phyloP scores from a whole-genome alignment of 1,284 basidiomycete genomes.

The Fomitopsis palustris region DNA sequence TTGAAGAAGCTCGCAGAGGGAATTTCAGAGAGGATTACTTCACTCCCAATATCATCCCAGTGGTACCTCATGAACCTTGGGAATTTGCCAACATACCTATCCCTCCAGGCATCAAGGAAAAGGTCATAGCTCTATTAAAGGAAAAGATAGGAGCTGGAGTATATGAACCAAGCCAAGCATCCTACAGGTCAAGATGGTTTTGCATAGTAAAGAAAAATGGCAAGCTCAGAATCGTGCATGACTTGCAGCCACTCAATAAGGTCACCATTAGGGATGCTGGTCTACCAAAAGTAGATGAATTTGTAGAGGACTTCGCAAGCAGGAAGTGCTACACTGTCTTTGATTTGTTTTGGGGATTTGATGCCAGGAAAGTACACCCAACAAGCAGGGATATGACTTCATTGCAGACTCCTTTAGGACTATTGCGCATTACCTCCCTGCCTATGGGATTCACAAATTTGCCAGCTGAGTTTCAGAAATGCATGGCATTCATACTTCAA shows the following conservation, averaged over 20 bases:
- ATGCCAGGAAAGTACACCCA: no score
- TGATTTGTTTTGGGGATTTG: not conserved
- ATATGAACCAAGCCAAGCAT: conserved; percentile 30
- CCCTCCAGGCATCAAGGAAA: conserved; percentile 31
- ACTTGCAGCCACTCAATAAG: conserved; percentile 25
- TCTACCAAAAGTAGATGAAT: conserved; percentile 22
- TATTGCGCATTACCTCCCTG: not conserved
- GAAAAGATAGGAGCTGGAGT: conserved; percentile 20
- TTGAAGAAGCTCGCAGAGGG: conserved; percentile 31
- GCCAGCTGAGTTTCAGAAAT: conserved; percentile 30
- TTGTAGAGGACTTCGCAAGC: conserved; percentile 23
- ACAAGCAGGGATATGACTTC: not conserved
- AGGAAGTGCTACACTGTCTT: conserved; percentile 16
- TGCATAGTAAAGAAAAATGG: conserved; percentile 33
- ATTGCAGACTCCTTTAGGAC: conserved; percentile 13
- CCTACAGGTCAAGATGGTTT: conserved; percentile 39
- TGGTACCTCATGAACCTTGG: conserved; percentile 34
- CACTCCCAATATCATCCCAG: conserved; percentile 30
- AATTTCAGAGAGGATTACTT: conserved; percentile 34
- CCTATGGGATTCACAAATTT: conserved; percentile 12
- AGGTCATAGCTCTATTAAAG: conserved; percentile 31
- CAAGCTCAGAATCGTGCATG: conserved; percentile 25
- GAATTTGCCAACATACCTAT: conserved; percentile 34
- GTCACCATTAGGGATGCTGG: conserved; percentile 4
- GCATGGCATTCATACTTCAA: conserved; percentile 31